Base-by-base conservation (phyloP, 2,329 filamentous ascomycete genomes). In the Lecanicillium sp. region DNA sequence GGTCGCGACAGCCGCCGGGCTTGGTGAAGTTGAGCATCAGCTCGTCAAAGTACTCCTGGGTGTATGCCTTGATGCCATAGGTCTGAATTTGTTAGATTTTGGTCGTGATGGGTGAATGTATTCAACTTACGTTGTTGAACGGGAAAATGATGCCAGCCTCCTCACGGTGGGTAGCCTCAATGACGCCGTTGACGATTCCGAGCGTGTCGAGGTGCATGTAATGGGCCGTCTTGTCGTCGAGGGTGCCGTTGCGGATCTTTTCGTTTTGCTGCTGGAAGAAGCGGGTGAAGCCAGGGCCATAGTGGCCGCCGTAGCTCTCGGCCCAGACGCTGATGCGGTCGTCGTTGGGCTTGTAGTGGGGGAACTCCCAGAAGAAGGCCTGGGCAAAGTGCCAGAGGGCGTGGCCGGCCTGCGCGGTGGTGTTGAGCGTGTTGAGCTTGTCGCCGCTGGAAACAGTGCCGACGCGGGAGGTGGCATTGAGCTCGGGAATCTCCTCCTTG, bases 251-350 rank as follows among this genome's bases (percentile, higher is more conserved):
- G 1, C 49, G 45, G 36, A 66, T 62, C 51, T 68, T 70, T n/a
- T 68, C 62, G 52, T 88, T 89, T 62, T 87, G 81, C 48, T 77
- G 61, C 58, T 84, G 74, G 66, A 75, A 78, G 50, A 73, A 66
- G 2, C 67, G 65, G 14, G 79, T 75, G 56, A 86, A 83, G 0
- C 74, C 73, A 1, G 83, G 82, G 0, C 81, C 84, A 56, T 86
- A 88, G 52, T 81, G 79, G 5, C 85, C 85, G 24, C 83, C 78
- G 62, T 87, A 84, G 60, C 79, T 83, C 63, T 87, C 82, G 1
- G 81, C 74, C 57, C 84, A 86, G 2, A 87, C 64, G 56, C 82
- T 81, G 43, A 87, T 72, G 11, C 79, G 76, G 42, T 74, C 67
- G 50, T 72, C 67, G 24, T 64, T 62, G 2, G 74, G 77, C 49